Evolutionary conservation across 805 yeast species (phyloP), one percentile per base, ranked within the genome.

Genomic region (Saccharomycopsis malanga): DNA sequence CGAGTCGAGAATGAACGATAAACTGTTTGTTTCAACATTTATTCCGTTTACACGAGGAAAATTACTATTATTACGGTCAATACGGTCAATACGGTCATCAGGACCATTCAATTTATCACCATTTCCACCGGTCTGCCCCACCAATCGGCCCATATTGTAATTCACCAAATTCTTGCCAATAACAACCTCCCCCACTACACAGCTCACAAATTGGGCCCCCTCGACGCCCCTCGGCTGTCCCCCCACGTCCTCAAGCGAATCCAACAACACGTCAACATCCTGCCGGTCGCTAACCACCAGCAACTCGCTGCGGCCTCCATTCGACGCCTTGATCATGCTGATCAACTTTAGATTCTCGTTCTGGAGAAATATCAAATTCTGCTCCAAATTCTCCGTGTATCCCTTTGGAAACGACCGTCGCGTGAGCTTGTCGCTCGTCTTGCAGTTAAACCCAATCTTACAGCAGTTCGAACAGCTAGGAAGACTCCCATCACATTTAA

Each of bases 371-470:
- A 77, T 71, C 39, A 84, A 67, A 55, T 76, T 78, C 46, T 70
- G 71, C 57, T 84, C 94, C 54, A 84, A 64, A 56, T 77, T 79
- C 62, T 82, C 87, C 0, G 94, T 84, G 58, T 84, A 84, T 0
- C 93, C 91, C 56, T 81, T 80, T 2, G 93, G 91, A 52, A 83
- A 82, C 1, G 89, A 85, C 50, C 87, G 69, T 62, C 94, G 70
- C 0, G 88, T 78, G 23, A 84, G 63, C 58, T 81, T 82, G 63
- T 83, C 91, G 46, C 83, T 76, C 3, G 83, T 83, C 35, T 77
- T 73, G 61, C 94, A 84, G 39, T 73, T 77, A 56, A 79, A 80
- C 0, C 81, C 82, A 37, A 80, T 77, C 52, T 74, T 74, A 30
- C 67, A 64, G 58, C 93, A 84, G 57, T 81, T 81, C 32, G 78